A percentile compares a stretch with the other conserved stretches of the same genome.
phyloP scores from a whole-genome alignment of 306 rosid species.

The Trifolium pratense region DNA sequence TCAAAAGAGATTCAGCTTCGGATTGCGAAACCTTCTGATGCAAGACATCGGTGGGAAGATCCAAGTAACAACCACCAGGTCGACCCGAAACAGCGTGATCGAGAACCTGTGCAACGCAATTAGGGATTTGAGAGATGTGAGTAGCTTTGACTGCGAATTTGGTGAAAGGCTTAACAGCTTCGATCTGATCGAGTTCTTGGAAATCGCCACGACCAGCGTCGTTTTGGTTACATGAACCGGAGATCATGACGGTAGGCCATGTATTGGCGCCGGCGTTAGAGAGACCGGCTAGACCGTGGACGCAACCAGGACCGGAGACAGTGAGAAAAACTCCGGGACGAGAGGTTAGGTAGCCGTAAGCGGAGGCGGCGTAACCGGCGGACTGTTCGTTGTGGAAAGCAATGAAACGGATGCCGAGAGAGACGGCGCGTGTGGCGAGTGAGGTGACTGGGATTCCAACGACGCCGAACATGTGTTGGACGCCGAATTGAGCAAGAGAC shows the following conservation, averaged over 20 bases:
- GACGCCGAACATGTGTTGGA: conserved; percentile 89
- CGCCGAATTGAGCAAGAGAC: conserved; percentile 68
- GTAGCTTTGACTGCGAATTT: conserved; percentile 72
- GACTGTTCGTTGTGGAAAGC: conserved; percentile 97
- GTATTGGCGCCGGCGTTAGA: conserved; percentile 79
- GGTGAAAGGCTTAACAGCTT: conserved; percentile 74
- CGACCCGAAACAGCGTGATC: conserved; percentile 57
- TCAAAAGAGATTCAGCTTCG: conserved; percentile 66
- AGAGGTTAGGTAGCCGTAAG: conserved; percentile 85
- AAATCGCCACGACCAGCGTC: conserved; percentile 93
- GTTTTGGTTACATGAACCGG: conserved; percentile 85
- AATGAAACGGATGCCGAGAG: conserved; percentile 77
- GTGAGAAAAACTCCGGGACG: conserved; percentile 88
- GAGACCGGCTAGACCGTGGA: conserved; percentile 93
- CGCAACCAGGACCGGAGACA: conserved; percentile 96
- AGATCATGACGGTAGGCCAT: conserved; percentile 91
- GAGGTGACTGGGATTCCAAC: conserved; percentile 96
- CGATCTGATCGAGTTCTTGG: conserved; percentile 91
- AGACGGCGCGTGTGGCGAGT: conserved; percentile 84
- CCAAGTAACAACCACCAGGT: conserved; percentile 88
- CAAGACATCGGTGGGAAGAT: conserved; percentile 83
- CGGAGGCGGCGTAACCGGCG: conserved; percentile 97
- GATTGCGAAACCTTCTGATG: conserved; percentile 63
- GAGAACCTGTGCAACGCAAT: conserved; percentile 62
- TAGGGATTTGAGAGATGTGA: conserved; percentile 66